Conservation (phyloP, 352 stramenopile species). For the Phytophthora quininea region DNA sequence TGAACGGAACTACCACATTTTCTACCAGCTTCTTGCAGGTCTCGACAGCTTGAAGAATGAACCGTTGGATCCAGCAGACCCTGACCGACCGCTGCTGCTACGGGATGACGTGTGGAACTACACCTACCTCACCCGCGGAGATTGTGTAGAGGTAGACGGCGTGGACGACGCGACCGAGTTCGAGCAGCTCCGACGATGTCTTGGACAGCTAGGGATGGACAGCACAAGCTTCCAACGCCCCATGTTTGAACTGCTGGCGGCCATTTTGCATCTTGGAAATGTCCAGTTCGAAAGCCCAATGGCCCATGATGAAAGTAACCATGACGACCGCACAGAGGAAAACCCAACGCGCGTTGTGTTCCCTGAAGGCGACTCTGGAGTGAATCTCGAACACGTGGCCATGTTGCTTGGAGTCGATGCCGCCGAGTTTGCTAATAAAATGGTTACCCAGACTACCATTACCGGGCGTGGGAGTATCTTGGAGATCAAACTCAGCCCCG, state of each 20-base stretch:
- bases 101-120: conserved; percentile 70
- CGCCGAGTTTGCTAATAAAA: conserved; percentile 73
- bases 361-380: conserved; percentile 53
- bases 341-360: conserved; percentile 54
- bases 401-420: conserved; percentile 63
- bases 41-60: conserved; percentile 36
- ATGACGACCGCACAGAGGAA: conserved; percentile 24
- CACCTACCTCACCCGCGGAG: conserved; percentile 69
- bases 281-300: conserved; percentile 53
- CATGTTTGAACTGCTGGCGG: conserved; percentile 77
- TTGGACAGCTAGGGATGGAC: conserved; percentile 76
- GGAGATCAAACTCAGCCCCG: conserved; percentile 71
- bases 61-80: conserved; percentile 15
- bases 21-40: conserved; percentile 76
- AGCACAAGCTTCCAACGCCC: conserved; percentile 61
- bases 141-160: conserved; percentile 78
- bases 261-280: conserved; percentile 76
- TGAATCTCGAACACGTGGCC: conserved; percentile 64
- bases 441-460: conserved; percentile 84
- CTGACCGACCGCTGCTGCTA: conserved; percentile 37
- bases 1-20: conserved; percentile 87
- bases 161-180: conserved; percentile 79
- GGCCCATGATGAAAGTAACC: conserved; percentile 19
- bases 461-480: conserved; percentile 77
- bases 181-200: conserved; percentile 63